Base-by-base conservation (phyloP, 2,329 filamentous ascomycete genomes). In the Pseudogymnoascus sp. region DNA sequence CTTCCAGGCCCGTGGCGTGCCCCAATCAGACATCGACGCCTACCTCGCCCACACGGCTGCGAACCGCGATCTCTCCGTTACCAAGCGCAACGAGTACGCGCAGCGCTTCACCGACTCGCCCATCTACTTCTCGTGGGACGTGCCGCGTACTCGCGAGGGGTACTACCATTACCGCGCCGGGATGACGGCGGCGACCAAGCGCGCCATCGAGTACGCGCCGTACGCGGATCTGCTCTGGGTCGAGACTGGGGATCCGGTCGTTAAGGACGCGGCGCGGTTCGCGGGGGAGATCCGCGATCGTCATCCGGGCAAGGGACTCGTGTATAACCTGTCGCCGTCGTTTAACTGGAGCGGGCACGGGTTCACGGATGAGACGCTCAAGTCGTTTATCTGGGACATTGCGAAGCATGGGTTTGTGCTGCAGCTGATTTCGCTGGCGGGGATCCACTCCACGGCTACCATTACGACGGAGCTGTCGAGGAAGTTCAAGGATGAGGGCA, bases 291-390 rank as follows among this genome's bases (percentile, higher is more conserved):
- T 99, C 65, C 85, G 89, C 62, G 76, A 79, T 0, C 79, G 77
- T 3, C 80, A 84, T 70, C 91, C 92, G 0, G 86, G 84, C 65
- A 97, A 97, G 82, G 89, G 90, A 37, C 83, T 99, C 23, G 93
- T 97, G 0, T 99, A 99, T 79, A 99, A 99, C 78, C 83, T 99
- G 1, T 92, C 88, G 4, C 94, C 94, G 0, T 96, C 91, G 7
- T 99, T 99, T 83, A 97, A 99, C 81, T 99, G 94, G 94, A 94
- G 95, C 85, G 86, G 86, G 10, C 92, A 97, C 73, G 94, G 93
- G 31, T 99, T 97, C 77, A 88, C 84, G 2, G 86, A 92, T 67
- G 86, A 85, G 65, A 88, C 88, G 5, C 82, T 99, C 63, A 91
- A 89, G 77, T 91, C 85, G 5, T 99, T 99, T 75, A 90, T 99